Evolutionary conservation across 2,329 filamentous ascomycete genomes (phyloP), one percentile per base, ranked within the genome.

Genomic region (Fusarium tricinctum): DNA sequence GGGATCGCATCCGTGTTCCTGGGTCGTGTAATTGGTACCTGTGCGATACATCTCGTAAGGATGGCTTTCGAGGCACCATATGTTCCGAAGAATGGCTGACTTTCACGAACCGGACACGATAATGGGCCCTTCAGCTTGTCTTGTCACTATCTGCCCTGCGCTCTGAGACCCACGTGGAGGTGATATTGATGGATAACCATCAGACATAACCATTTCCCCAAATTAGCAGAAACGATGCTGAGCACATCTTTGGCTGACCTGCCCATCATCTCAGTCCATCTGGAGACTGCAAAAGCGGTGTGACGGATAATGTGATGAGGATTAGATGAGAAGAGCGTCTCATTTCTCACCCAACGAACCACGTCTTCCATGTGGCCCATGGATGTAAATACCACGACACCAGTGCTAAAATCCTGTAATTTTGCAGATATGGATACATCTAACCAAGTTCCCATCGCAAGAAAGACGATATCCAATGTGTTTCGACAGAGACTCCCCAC

Each of bases 261-360:
- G 35, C 35, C 30, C 35, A 38, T n/a, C 35, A 9, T 38, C 35
- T 38, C 17, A 38, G 35, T 10, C 35, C 17, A 19, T 19, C 35
- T 38, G 32, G 22, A 32, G 30, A 23, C 15, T 35, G 45, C 33
- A 64, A 58, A 47, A 43, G 64, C 64, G 64, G 64, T 68, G 64
- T 68, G 64, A 64, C 26, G 23, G 23, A 13, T 40, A 9, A 64
- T 32, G 57, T 64, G 59, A 63, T 33, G 23, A 39, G 35, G n/a
- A 45, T 20, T 28, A 46, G 26, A 50, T 23, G 39, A 47, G 39
- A 47, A 53, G 45, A 51, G 30, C 30, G 20, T 35, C 61, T 66
- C 48, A 46, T 57, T 66, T 45, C 40, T 40, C 22, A 15, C 39
- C 26, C 9, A 28, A 4, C 47, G 35, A 49, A 52, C 42, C 49